phyloP scores from a whole-genome alignment of 805 yeast genomes.

The Tetrapisispora phaffii region DNA sequence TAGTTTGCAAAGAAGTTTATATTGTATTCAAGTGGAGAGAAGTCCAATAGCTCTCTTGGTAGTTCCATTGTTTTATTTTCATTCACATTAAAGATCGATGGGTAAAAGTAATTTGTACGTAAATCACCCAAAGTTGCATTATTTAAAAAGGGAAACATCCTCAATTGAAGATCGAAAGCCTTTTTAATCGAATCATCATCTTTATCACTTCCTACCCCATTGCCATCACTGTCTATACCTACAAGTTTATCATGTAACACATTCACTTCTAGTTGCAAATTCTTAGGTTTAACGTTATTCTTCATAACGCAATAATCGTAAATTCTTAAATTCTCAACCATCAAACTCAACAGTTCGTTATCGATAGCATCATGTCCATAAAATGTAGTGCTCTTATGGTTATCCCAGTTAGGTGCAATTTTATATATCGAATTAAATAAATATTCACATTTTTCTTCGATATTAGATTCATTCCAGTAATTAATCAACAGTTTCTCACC shows the following conservation, averaged over 20 bases:
- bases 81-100: conserved; percentile 11
- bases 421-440: conserved; percentile 14
- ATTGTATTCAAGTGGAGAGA: conserved; percentile 7
- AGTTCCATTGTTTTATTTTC: conserved; percentile 1
- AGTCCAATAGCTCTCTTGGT: conserved; percentile 5
- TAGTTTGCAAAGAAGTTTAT: conserved; percentile 21
- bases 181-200: neutral
- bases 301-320: conserved; percentile 23
- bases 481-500: neutral
- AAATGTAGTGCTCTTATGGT: conserved; percentile 10
- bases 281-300: neutral
- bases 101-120: conserved; percentile 13
- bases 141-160: conserved; percentile 24
- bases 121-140: neutral
- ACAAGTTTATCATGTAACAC: neutral
- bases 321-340: conserved; percentile 23
- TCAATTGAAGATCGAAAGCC: conserved; percentile 10
- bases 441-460: conserved; percentile 13
- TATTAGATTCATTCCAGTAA: neutral
- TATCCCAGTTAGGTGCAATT: conserved; percentile 16
- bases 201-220: neutral
- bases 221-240: neutral
- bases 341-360: conserved; percentile 11
- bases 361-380: conserved; percentile 14
- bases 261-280: conserved; percentile 7